A percentile compares a stretch with the other conserved stretches of the same genome.
These are phyloP conservation scores for Geotrichum europaeum DNA, from an alignment of 1,139 yeast species.

Conservation along the genomic window DNA sequence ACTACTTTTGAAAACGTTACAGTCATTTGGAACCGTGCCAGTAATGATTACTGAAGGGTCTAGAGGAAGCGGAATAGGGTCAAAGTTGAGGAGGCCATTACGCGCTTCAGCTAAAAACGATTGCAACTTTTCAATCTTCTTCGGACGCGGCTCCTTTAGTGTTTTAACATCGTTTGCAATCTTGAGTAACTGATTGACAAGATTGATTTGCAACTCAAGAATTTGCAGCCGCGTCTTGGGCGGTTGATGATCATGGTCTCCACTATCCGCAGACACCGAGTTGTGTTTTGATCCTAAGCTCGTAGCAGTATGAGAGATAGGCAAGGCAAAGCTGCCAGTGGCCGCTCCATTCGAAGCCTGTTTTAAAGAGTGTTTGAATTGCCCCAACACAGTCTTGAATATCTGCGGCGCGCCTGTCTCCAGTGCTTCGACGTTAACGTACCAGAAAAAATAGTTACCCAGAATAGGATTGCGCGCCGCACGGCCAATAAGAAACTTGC, in stretches of 20 bases:
- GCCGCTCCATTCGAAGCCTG: neutral
- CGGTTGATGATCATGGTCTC: neutral
- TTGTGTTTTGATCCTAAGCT: neutral
- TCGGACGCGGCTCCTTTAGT: conserved; percentile 51
- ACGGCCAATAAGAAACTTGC: conserved; percentile 69
- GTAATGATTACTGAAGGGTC: conserved; percentile 62
- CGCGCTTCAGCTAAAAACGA: conserved; percentile 36
- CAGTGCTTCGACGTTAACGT: conserved; percentile 76
- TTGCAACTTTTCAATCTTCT: conserved; percentile 45
- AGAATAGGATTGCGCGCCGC: conserved; percentile 60
- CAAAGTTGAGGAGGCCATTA: conserved; percentile 40
- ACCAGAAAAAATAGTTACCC: conserved; percentile 89
- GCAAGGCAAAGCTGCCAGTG: neutral
- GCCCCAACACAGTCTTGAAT: conserved; percentile 30
- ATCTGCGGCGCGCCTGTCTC: conserved; percentile 44
- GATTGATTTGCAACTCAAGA: conserved; percentile 41
- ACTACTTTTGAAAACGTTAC: conserved; percentile 84
- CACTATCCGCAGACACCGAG: neutral
- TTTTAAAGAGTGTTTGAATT: conserved; percentile 33
- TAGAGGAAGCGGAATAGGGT: conserved; percentile 62
- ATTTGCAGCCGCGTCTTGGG: conserved; percentile 5
- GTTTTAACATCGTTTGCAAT: conserved; percentile 42
- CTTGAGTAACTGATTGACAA: conserved; percentile 40
- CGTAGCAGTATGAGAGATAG: neutral
- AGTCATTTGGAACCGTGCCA: conserved; percentile 75